Evolutionary conservation across 768 basidiomycete genomes (phyloP).

Genomic region (Peribolospora kevripleyi): DNA sequence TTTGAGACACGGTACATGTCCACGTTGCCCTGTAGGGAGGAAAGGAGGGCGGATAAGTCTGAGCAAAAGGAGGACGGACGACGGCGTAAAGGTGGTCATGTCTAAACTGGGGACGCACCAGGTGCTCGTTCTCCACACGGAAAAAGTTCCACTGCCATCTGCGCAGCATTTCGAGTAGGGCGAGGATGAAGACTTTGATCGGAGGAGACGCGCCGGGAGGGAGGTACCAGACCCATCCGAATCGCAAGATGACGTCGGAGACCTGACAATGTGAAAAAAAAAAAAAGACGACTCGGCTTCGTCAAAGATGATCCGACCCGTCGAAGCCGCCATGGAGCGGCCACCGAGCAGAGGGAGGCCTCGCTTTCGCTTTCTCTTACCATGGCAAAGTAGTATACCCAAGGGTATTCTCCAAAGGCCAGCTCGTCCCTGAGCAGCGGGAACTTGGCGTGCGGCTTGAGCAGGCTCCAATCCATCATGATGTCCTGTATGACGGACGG

Average conservation of each 20-base stretch:
- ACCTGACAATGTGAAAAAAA: too few relatives aligned
- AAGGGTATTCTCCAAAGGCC: constrained; percentile 39
- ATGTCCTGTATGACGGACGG: too few relatives aligned
- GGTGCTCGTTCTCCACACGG: constrained; percentile 69
- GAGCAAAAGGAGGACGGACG: not conserved
- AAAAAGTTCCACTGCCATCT: constrained; percentile 81
- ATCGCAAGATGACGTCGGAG: constrained; percentile 48
- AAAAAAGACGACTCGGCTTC: too few relatives aligned
- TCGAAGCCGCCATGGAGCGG: too few relatives aligned
- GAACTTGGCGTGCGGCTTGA: constrained; percentile 30
- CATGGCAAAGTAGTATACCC: constrained; percentile 25
- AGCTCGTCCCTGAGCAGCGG: constrained; percentile 48
- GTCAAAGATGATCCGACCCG: too few relatives aligned
- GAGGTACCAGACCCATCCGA: constrained; percentile 59
- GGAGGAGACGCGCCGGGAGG: constrained; percentile 25
- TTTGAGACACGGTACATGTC: constrained; percentile 74
- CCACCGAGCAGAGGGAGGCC: too few relatives aligned
- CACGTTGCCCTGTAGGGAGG: constrained; percentile 35
- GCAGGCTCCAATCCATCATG: constrained; percentile 75
- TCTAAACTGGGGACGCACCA: not conserved
- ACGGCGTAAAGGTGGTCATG: too few relatives aligned
- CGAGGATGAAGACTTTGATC: constrained; percentile 42
- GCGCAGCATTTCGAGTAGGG: constrained; percentile 47
- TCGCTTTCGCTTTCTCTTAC: too few relatives aligned
- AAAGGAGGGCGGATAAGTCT: constrained; percentile 17